Evolutionary conservation across 208 protist genomes (phyloP).

Genomic region (Porcisia deanei): DNA sequence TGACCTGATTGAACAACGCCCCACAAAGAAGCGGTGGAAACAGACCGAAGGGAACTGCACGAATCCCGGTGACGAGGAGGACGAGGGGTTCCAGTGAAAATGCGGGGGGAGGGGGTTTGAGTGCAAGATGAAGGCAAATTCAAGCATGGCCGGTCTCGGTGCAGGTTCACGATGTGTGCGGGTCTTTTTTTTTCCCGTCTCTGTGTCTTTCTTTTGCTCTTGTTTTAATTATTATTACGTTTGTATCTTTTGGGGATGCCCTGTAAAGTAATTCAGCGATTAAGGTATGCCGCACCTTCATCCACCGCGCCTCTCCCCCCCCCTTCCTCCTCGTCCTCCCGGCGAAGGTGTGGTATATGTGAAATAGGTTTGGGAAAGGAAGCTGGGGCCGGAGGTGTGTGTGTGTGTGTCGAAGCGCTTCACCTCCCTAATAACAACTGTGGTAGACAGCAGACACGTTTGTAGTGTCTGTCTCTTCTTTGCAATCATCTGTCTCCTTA

Average conservation of each 20-base stretch:
- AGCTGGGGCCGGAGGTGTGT: background rate
- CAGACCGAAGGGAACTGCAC: constrained; percentile 11
- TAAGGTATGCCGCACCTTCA: background rate
- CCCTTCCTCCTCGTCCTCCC: background rate
- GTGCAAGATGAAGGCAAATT: background rate
- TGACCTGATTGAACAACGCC: constrained; percentile 29
- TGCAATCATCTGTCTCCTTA: too few relatives aligned
- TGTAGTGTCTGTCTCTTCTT: background rate
- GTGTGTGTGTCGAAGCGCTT: background rate
- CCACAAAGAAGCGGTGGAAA: constrained; percentile 41
- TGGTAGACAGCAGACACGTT: background rate
- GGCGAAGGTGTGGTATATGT: background rate
- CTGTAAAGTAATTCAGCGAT: too few relatives aligned
- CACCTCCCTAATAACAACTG: background rate
- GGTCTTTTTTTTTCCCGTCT: too few relatives aligned
- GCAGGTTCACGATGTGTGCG: background rate
- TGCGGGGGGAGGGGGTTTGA: background rate
- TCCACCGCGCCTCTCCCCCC: background rate
- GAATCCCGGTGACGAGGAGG: constrained; percentile 26
- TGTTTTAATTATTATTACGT: too few relatives aligned
- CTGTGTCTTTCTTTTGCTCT: too few relatives aligned
- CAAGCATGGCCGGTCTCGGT: too few relatives aligned
- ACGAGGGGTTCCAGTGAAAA: constrained; percentile 23
- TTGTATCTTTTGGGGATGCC: too few relatives aligned
- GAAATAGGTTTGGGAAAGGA: background rate